Evolutionary conservation across 1,284 basidiomycete genomes (phyloP), one percentile per base, ranked within the genome.

Genomic region (Cutaneotrichosporon daszewskae): DNA sequence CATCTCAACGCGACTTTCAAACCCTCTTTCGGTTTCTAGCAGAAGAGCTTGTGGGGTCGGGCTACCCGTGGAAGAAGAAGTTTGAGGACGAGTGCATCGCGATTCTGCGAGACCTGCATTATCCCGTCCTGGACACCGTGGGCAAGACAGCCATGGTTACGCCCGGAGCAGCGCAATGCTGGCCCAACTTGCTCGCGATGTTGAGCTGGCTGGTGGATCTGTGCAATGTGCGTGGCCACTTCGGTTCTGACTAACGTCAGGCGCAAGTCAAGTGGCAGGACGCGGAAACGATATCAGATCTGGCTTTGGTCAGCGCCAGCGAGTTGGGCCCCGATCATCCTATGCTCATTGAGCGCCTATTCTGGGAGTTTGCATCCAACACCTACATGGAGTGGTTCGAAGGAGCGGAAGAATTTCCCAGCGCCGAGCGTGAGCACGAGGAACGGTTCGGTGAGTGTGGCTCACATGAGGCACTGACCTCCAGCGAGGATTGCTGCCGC

Each of bases 121-220:
- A 92, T 66, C 87, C 88, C 0, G 84, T 79, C 46, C 75, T 80
- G 7, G 77, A 82, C 38, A 75, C 79, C 41, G 76, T 91, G 7
- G 84, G 87, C 54, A 79, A 81, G 40, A 89, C 85, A 48, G 86
- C 84, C 76, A 69, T 94, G n/a, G 81, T 81, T 4, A 83, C 87
- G 2, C 85, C 87, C 0, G 87, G 85, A 0, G 84, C 82, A 47
- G 82, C 84, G 72, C 84, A 86, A 65, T 81, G 83, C 14, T 92
- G 88, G 90, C 85, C 86, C 0, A 72, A 78, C 13, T 65, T 91
- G 14, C 72, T 91, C 14, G 88, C 84, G 17, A 84, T 87, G 61
- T 63, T 94, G 35, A 84, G 88, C 65, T 94, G 89, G 90, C 72
- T 94, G 13, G 83, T 84, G 1, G 84, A 88, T 55, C 68, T 87